A percentile compares a stretch with the other conserved stretches of the same genome.
Conservation (phyloP, 192 early-diverging fungal genomes). For the Coemansia sp. region DNA sequence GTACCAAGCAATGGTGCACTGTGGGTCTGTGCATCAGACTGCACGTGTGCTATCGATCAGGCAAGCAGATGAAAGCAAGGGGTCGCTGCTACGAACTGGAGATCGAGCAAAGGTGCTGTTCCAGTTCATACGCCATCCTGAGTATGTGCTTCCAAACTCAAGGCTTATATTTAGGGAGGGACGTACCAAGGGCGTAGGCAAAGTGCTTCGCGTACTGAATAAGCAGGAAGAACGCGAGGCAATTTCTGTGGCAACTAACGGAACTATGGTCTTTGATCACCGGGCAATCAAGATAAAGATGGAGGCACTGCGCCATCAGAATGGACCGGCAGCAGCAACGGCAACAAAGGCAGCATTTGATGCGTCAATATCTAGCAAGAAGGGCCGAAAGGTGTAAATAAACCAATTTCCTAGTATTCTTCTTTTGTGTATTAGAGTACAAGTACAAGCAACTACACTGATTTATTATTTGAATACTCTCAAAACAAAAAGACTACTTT, state of each 20-base stretch:
- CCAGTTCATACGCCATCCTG: constrained; percentile 79
- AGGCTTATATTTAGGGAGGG: constrained; percentile 75
- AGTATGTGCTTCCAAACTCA: constrained; percentile 59
- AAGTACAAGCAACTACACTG: no score
- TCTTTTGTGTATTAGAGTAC: no score
- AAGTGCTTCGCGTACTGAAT: constrained; percentile 57
- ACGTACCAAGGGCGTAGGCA: constrained; percentile 88
- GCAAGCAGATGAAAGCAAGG: constrained; percentile 3
- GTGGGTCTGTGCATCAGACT: constrained; percentile 82
- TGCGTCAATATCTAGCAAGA: background rate
- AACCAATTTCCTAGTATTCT: background rate
- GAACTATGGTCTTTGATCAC: constrained; percentile 28
- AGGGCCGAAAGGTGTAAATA: background rate
- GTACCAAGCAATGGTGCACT: constrained; percentile 97
- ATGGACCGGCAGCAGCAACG: background rate
- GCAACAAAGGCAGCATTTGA: background rate
- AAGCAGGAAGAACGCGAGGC: constrained; percentile 26
- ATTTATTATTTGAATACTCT: no score
- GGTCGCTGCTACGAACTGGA: constrained; percentile 73
- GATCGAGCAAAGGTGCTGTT: constrained; percentile 77
- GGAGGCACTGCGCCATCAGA: constrained; percentile 21
- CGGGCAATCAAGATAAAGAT: constrained; percentile 17
- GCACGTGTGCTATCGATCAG: constrained; percentile 68
- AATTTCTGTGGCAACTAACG: constrained; percentile 13
- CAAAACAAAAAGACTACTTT: no score